phyloP scores from a whole-genome alignment of 2,329 filamentous ascomycete species.

The Geosmithia flava region DNA sequence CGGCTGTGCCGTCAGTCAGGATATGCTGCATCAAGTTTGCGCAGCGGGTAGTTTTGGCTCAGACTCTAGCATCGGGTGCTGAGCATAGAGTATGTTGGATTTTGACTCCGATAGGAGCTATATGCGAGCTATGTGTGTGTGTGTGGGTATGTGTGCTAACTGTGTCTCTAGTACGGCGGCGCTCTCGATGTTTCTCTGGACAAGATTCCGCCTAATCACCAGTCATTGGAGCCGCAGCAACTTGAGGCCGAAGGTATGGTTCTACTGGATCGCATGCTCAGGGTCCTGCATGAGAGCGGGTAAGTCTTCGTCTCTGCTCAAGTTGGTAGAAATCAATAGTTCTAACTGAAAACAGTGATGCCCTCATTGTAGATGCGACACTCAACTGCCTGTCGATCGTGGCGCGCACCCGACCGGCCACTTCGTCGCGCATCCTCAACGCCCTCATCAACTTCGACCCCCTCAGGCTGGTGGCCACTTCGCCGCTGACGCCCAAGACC shows the following conservation, averaged over 20 bases:
- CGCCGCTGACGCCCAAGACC: slow-evolving; percentile 63
- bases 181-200: slow-evolving; percentile 69
- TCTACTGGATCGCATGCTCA: slow-evolving; percentile 76
- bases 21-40: slow-evolving; percentile 97
- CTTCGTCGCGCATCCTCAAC: slow-evolving; percentile 75
- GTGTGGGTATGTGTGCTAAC: background rate
- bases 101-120: slow-evolving; percentile 8
- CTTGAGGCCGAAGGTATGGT: slow-evolving; percentile 91
- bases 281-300: slow-evolving; percentile 76
- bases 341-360: slow-evolving; percentile 50
- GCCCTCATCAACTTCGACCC: slow-evolving; percentile 88
- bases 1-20: slow-evolving; percentile 59
- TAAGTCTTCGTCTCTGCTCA: slow-evolving; percentile 27
- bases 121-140: no score
- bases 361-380: slow-evolving; percentile 78
- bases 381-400: slow-evolving; percentile 78
- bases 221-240: slow-evolving; percentile 63
- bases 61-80: slow-evolving; percentile 70
- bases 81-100: slow-evolving; percentile 61
- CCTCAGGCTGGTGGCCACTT: slow-evolving; percentile 58
- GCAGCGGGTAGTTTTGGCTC: slow-evolving; percentile 82
- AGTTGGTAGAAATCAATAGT: background rate
- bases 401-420: slow-evolving; percentile 67
- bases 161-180: slow-evolving; percentile 26
- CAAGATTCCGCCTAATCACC: slow-evolving; percentile 73